Percentiles rank a stretch among this genome's conserved stretches.
These are phyloP conservation scores for Blastobotrys elegans DNA, from an alignment of 1,139 yeast species.

Conservation along the genomic window DNA sequence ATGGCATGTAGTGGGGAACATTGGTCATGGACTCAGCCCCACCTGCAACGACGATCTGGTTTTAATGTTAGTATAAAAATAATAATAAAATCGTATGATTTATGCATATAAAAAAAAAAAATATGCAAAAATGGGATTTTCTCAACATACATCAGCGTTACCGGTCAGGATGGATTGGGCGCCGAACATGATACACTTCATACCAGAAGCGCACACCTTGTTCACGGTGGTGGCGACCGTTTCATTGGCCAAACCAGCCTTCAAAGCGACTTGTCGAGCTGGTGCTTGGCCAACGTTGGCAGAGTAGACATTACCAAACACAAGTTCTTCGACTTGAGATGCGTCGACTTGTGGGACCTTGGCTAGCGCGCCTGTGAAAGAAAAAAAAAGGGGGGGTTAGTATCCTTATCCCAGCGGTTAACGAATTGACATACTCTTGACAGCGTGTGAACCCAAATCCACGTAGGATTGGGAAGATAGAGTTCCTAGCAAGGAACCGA, in stretches of 20 bases:
- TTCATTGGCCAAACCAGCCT: slow-evolving; percentile 75
- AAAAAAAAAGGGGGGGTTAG: background rate
- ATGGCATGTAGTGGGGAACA: slow-evolving; percentile 86
- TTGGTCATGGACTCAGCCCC: slow-evolving; percentile 98
- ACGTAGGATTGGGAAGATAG: slow-evolving; percentile 68
- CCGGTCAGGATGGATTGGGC: slow-evolving; percentile 90
- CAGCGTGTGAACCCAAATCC: slow-evolving; percentile 90
- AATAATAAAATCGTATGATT: slow-evolving; percentile 1
- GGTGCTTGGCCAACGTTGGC: slow-evolving; percentile 98
- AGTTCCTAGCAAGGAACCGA: slow-evolving; percentile 87
- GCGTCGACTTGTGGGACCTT: slow-evolving; percentile 81
- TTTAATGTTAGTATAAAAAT: background rate
- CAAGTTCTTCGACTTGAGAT: slow-evolving; percentile 73
- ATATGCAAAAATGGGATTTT: background rate
- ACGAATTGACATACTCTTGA: slow-evolving; percentile 41
- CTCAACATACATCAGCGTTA: slow-evolving; percentile 53
- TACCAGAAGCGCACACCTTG: slow-evolving; percentile 96
- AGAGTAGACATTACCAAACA: slow-evolving; percentile 88
- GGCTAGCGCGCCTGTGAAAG: slow-evolving; percentile 56
- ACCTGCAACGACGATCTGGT: slow-evolving; percentile 75
- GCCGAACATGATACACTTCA: slow-evolving; percentile 85
- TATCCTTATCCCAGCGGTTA: too few relatives aligned
- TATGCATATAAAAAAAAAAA: background rate
- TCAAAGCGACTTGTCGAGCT: slow-evolving; percentile 93
- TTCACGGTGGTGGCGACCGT: slow-evolving; percentile 86